Percentiles rank a stretch among this genome's conserved stretches.
phyloP scores from a whole-genome alignment of 768 basidiomycete species.

The Hydnum rufescens region DNA sequence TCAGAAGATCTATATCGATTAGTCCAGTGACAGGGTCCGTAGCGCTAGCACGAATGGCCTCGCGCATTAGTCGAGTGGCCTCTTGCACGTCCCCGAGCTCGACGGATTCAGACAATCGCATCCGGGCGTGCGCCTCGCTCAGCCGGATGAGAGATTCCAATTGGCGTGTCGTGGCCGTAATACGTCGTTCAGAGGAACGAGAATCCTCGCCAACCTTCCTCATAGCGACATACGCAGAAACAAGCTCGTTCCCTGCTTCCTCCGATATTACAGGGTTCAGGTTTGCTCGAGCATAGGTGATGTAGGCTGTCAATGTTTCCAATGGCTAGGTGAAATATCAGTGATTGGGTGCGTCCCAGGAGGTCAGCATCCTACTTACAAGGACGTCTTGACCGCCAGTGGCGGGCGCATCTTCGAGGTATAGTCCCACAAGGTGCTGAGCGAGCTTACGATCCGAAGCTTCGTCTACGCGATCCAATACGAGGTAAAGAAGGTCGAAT shows the following conservation, averaged over 20 bases:
- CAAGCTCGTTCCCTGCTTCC: slow-evolving; percentile 66
- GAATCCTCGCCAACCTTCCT: slow-evolving; percentile 81
- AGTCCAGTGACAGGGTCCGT: slow-evolving; percentile 94
- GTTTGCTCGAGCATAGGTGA: slow-evolving; percentile 74
- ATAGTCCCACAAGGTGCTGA: slow-evolving; percentile 80
- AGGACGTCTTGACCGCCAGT: slow-evolving; percentile 49
- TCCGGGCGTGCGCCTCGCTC: slow-evolving; percentile 88
- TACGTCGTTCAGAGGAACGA: slow-evolving; percentile 72
- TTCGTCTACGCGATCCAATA: slow-evolving; percentile 90
- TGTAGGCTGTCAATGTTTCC: slow-evolving; percentile 81
- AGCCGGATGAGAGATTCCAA: slow-evolving; percentile 94
- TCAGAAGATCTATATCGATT: slow-evolving; percentile 91
- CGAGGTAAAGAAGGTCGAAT: slow-evolving; percentile 90
- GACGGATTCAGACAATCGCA: slow-evolving; percentile 81
- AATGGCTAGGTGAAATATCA: slow-evolving; percentile 38
- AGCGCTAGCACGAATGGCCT: slow-evolving; percentile 84
- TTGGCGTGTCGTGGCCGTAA: slow-evolving; percentile 95
- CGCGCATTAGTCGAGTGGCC: slow-evolving; percentile 85
- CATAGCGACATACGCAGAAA: slow-evolving; percentile 80
- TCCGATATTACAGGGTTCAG: slow-evolving; percentile 77
- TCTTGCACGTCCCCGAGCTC: slow-evolving; percentile 76
- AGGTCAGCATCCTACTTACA: slow-evolving; percentile 27
- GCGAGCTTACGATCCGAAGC: slow-evolving; percentile 67
- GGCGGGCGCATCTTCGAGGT: slow-evolving; percentile 75
- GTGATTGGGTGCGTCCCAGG: not conserved